Percentiles rank a stretch among this genome's conserved stretches.
phyloP scores from a whole-genome alignment of 495 filamentous ascomycete species.

The Hyaloscypha hepaticicola region DNA sequence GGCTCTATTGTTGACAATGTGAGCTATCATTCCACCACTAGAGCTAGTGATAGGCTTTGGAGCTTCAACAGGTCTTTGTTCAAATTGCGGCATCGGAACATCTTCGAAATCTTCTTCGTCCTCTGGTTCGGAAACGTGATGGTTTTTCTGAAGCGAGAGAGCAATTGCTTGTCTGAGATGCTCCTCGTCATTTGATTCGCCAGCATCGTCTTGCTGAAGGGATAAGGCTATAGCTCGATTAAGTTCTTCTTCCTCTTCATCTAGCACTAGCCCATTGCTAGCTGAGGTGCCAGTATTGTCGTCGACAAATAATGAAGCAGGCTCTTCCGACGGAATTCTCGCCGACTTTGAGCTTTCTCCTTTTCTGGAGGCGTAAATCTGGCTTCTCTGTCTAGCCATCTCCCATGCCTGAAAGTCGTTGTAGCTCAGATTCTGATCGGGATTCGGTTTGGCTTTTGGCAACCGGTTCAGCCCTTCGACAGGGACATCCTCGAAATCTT shows the following conservation, averaged over 20 bases:
- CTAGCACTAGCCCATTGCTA: conserved; percentile 38
- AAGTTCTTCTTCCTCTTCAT: conserved; percentile 74
- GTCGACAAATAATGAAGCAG: conserved; percentile 66
- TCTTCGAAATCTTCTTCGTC: conserved; percentile 49
- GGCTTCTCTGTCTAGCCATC: conserved; percentile 32
- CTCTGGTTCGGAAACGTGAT: conserved; percentile 30
- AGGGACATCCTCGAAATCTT: conserved; percentile 92
- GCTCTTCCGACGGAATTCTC: conserved; percentile 15
- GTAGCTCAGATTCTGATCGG: conserved; percentile 23
- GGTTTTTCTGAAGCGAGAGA: conserved; percentile 32
- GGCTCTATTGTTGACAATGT: conserved; percentile 61
- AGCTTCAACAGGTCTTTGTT: conserved; percentile 53
- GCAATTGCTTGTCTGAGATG: conserved; percentile 36
- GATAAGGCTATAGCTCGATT: conserved; percentile 83
- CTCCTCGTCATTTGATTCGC: conserved; percentile 35
- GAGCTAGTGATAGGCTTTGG: conserved; percentile 51
- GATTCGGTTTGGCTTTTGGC: conserved; percentile 53
- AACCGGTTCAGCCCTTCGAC: conserved; percentile 90
- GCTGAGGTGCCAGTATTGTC: conserved; percentile 33
- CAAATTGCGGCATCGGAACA: conserved; percentile 48
- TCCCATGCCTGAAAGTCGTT: conserved; percentile 41
- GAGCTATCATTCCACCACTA: conserved; percentile 58
- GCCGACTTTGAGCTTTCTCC: conserved; percentile 14
- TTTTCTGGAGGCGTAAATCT: conserved; percentile 21
- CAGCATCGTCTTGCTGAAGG: conserved; percentile 48